These are phyloP conservation scores for Phytophthora melonis DNA, from an alignment of 352 stramenopile genomes.

Conservation along the genomic window DNA sequence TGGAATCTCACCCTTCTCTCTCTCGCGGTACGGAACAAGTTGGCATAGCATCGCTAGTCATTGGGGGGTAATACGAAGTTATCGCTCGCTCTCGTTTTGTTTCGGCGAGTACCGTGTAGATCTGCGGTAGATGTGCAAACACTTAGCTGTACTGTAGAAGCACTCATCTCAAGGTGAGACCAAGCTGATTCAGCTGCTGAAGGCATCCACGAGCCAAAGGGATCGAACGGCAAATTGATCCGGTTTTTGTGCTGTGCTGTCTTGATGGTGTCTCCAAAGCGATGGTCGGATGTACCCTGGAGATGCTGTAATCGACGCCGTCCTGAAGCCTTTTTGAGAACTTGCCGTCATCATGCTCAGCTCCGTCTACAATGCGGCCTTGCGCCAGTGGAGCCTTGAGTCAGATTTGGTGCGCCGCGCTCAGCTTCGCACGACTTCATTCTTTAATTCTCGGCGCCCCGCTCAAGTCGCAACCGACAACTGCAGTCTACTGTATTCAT, in stretches of 20 bases:
- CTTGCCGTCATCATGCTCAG: conserved; percentile 1
- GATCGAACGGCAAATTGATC: not conserved
- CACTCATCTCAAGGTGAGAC: not conserved
- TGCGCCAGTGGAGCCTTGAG: not conserved
- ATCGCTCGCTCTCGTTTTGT: not conserved
- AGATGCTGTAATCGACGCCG: not conserved
- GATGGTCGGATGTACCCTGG: not conserved
- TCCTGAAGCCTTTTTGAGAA: not conserved
- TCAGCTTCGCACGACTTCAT: not conserved
- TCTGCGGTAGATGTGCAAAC: conserved; percentile 17
- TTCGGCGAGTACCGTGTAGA: conserved; percentile 27
- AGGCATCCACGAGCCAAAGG: not conserved
- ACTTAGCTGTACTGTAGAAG: not conserved
- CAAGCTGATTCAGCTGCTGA: too few relatives aligned
- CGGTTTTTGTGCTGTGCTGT: not conserved
- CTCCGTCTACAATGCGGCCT: not conserved
- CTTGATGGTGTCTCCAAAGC: not conserved
- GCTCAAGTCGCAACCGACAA: not conserved
- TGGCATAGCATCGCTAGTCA: too few relatives aligned
- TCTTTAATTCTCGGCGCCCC: not conserved
- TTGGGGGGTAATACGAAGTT: too few relatives aligned
- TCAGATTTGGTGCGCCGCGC: not conserved
- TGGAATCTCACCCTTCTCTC: too few relatives aligned
- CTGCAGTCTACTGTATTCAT: not conserved
- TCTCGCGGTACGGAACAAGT: too few relatives aligned